Base-by-base conservation (phyloP, 345 rosid species). In the Camelina neglecta region DNA sequence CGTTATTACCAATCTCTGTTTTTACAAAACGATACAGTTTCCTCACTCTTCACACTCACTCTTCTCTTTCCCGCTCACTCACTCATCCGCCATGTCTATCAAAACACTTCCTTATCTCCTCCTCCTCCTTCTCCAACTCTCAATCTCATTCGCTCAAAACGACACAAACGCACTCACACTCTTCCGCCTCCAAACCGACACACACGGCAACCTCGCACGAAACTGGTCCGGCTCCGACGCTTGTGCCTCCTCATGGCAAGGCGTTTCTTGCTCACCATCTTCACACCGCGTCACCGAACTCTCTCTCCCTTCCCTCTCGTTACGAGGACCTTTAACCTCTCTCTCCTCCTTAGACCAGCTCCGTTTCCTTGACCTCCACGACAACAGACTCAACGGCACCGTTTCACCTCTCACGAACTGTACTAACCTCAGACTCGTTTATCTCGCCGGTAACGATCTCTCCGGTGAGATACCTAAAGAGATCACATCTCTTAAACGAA, bases 151-250 rank as follows among this genome's bases (percentile, higher is more conserved):
- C 1, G 21, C 81, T 2, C 81, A 77, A 36, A 91, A 94, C 66
- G 96, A 92, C 84, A 94, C 97, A 2, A 24, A 67, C 23, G 81
- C 96, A 21, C 96, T 92, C 75, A 85, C 89, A 11, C 86, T 87
- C 78, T 92, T 94, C 84, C 96, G 97, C 72, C 84, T 81, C 72
- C 88, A 83, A 26, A 81, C 95, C 11, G 98, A 94, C 80, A 42
- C 90, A 8, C 98, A 94, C 78, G 97, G 93, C 42, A 80, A 70
- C 78, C 98, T 93, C 82, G 84, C 81, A 73, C 44, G 83, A 65
- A 91, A 91, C 82, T 93, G 98, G 98, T 82, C 92, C 0, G 97
- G 97, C 68, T 4, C 69, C 24, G 79, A 87, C 67, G 93, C 94
- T 74, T 91, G 97, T 62, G 29, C 82, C 78, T 58, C 86, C 55